Evolutionary conservation across 139 green algal species (phyloP).

Genomic region (Coelastrella sp.): DNA sequence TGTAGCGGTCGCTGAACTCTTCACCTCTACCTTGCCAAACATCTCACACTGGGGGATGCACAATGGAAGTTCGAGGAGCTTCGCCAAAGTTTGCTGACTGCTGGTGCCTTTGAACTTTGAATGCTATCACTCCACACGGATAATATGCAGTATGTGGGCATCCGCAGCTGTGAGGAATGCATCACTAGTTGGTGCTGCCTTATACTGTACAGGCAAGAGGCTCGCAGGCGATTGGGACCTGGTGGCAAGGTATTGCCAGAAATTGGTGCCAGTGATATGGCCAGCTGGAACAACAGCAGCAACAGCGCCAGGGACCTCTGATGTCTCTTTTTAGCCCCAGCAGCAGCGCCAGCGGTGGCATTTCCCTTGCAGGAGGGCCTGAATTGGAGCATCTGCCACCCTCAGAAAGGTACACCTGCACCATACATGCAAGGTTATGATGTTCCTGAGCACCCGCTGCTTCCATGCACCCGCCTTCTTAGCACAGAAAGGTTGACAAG

Average conservation of each 20-base stretch:
- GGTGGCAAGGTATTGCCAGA: constrained; percentile 15
- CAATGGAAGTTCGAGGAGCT: too few species aligned
- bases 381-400: not conserved
- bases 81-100: too few species aligned
- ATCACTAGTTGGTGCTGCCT: not conserved
- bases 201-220: constrained; percentile 9
- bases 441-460: too few species aligned
- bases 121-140: too few species aligned
- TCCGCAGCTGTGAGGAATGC: too few species aligned
- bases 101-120: too few species aligned
- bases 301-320: not conserved
- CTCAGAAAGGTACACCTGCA: constrained; percentile 3
- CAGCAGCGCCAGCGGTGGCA: not conserved
- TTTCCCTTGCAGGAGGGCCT: not conserved
- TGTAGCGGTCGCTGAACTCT: too few species aligned
- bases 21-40: too few species aligned
- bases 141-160: too few species aligned
- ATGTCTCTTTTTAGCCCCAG: not conserved
- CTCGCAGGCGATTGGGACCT: not conserved
- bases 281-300: not conserved
- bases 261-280: not conserved
- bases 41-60: too few species aligned
- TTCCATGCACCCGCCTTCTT: too few species aligned
- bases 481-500: too few species aligned
- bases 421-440: not conserved